Evolutionary conservation across 257 asterid genomes (phyloP), one percentile per base, ranked within the genome.

Genomic region (Datura wrightii): DNA sequence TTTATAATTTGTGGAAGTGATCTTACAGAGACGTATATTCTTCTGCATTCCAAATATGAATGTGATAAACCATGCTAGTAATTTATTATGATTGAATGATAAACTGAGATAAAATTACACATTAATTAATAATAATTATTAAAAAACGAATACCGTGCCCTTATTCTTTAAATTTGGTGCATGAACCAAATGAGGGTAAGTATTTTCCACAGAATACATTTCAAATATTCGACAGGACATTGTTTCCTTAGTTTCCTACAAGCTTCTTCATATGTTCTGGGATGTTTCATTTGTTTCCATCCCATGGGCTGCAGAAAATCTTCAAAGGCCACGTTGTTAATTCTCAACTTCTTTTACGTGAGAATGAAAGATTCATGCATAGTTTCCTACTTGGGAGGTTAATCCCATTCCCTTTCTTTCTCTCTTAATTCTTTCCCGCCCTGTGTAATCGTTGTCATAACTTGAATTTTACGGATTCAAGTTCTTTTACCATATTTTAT

Each of bases 261-360:
- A 55, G 71, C 86, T 92, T 86, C 92, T 85, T 89, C 58, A 15
- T 42, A 81, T 85, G 89, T 93, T 93, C 95, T 87, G 8, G 94
- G 94, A 85, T 83, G 90, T 39, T 94, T 93, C 95, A 88, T 82
- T 74, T 81, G 8, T 60, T 84, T 86, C 85, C 86, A 65, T 84
- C 48, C 55, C 90, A 86, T 74, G 85, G 90, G 83, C 90, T 88
- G 90, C 87, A 84, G 19, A 59, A 79, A 58, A 59, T 46, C 54
- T 72, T 66, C 79, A 79, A 52, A 56, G 7, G 11, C 55, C 39
- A 65, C 59, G 10, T 67, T 46, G 6, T 50, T 10, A 50, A 76
- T 44, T 39, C 83, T 19, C 31, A 1, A 24, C 39, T 67, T 71
- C 82, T 84, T 60, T 54, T 10, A 85, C 59, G 42, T 83, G 85